Conservation (phyloP, 257 asterid genomes). For the Nicotiana noctiflora region DNA sequence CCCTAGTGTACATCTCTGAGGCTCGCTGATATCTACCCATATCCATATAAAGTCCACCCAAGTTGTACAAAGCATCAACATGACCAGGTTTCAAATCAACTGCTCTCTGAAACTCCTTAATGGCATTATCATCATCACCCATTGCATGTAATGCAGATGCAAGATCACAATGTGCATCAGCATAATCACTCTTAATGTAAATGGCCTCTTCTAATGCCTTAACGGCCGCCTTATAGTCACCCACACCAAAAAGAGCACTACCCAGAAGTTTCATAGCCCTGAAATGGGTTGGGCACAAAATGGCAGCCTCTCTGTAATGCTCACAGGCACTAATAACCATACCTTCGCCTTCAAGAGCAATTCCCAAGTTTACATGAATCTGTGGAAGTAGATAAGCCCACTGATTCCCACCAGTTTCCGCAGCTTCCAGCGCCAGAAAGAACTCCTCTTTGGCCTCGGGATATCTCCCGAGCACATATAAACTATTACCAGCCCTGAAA, state of each 20-base stretch:
- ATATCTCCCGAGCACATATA: slow-evolving; percentile 67
- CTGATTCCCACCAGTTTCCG: slow-evolving; percentile 93
- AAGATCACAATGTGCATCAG: slow-evolving; percentile 96
- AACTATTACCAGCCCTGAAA: slow-evolving; percentile 87
- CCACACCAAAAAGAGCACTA: slow-evolving; percentile 96
- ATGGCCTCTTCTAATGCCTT: slow-evolving; percentile 99
- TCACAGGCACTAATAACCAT: slow-evolving; percentile 97
- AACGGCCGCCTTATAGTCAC: slow-evolving; percentile 96
- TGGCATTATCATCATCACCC: slow-evolving; percentile 96
- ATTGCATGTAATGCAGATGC: slow-evolving; percentile 96
- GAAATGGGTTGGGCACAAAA: slow-evolving; percentile 91
- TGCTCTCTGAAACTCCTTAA: slow-evolving; percentile 98
- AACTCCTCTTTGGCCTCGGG: slow-evolving; percentile 81
- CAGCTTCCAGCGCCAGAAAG: slow-evolving; percentile 82
- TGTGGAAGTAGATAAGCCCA: slow-evolving; percentile 99
- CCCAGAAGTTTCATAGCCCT: slow-evolving; percentile 94
- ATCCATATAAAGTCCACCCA: slow-evolving; percentile 97
- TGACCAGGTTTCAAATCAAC: slow-evolving; percentile 97
- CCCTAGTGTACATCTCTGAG: slow-evolving; percentile 95
- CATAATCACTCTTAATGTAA: slow-evolving; percentile 90
- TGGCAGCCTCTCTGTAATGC: slow-evolving; percentile 99
- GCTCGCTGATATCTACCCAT: slow-evolving; percentile 98
- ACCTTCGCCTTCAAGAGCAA: slow-evolving; percentile 94
- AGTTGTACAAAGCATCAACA: slow-evolving; percentile 83
- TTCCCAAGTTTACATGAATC: slow-evolving; percentile 94